Percentiles rank a stretch among this genome's conserved stretches.
Evolutionary conservation across 164 flowering plant species (phyloP).

Genomic region (Berberis vulgaris): DNA sequence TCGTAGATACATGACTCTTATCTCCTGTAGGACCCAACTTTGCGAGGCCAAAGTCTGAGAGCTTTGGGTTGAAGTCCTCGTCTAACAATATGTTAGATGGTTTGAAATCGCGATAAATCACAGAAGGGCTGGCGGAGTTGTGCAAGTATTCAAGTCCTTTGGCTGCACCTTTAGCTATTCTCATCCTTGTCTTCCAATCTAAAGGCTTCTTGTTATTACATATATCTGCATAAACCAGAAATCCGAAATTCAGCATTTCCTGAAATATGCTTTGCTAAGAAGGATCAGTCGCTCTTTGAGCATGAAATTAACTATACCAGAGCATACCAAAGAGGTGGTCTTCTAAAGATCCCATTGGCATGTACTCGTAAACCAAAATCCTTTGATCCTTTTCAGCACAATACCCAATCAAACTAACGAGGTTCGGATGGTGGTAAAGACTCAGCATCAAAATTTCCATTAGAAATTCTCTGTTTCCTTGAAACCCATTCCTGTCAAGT

Average conservation of each 20-base stretch:
- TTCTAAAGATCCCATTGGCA: slow-evolving; percentile 31
- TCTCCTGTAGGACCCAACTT: slow-evolving; percentile 32
- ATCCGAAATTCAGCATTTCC: neutral
- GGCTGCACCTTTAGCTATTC: slow-evolving; percentile 69
- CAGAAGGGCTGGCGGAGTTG: slow-evolving; percentile 58
- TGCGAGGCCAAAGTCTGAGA: slow-evolving; percentile 79
- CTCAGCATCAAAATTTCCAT: slow-evolving; percentile 25
- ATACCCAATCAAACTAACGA: too few species aligned
- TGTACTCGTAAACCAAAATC: slow-evolving; percentile 11
- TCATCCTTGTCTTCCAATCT: slow-evolving; percentile 63
- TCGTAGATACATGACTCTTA: too few species aligned
- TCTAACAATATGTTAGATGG: slow-evolving; percentile 64
- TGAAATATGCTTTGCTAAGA: neutral
- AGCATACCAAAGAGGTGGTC: slow-evolving; percentile 32
- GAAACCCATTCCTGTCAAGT: slow-evolving; percentile 37
- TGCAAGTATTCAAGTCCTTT: slow-evolving; percentile 71
- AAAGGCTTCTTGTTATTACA: slow-evolving; percentile 20
- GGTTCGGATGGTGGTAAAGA: slow-evolving; percentile 10
- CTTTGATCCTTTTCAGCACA: too few species aligned
- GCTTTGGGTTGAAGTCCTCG: slow-evolving; percentile 60
- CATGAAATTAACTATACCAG: neutral
- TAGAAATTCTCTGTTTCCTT: slow-evolving; percentile 3
- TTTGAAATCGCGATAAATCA: slow-evolving; percentile 72
- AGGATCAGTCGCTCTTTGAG: neutral
- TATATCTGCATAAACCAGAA: too few species aligned